Conservation (phyloP, 2,329 filamentous ascomycete species). For the Colletotrichum sp. region DNA sequence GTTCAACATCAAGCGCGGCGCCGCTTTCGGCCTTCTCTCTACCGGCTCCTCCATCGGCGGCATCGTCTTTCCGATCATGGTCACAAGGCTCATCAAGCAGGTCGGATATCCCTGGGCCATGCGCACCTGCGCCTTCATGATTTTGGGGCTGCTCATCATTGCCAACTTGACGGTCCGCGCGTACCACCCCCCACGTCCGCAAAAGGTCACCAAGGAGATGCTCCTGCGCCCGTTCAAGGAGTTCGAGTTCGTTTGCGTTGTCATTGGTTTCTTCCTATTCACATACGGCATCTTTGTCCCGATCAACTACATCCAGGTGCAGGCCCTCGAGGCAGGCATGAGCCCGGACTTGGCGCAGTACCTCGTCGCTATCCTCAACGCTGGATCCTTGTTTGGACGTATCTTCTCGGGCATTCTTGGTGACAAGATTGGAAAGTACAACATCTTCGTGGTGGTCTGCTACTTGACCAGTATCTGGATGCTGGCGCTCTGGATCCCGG, state of each 20-base stretch:
- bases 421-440: conserved; percentile 43
- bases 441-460: conserved; percentile 50
- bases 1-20: conserved; percentile 37
- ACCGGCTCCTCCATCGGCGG: conserved; percentile 42
- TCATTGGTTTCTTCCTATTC: conserved; percentile 37
- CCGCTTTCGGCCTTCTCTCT: conserved; percentile 38
- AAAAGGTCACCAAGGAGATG: conserved; percentile 33
- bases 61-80: conserved; percentile 45
- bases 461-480: conserved; percentile 41
- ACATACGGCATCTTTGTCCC: conserved; percentile 41
- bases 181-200: conserved; percentile 26
- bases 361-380: conserved; percentile 43
- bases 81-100: conserved; percentile 35
- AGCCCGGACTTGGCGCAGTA: conserved; percentile 33
- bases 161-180: conserved; percentile 37
- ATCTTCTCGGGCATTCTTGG: conserved; percentile 35
- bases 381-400: conserved; percentile 41
- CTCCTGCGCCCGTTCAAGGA: conserved; percentile 37
- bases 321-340: conserved; percentile 34
- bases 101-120: conserved; percentile 46
- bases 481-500: conserved; percentile 49
- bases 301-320: conserved; percentile 38
- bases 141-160: conserved; percentile 36
- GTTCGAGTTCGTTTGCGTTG: conserved; percentile 33
- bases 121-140: conserved; percentile 41